These are phyloP conservation scores for Dactylonectria macrodidyma DNA, from an alignment of 2,329 filamentous ascomycete genomes.

Conservation along the genomic window DNA sequence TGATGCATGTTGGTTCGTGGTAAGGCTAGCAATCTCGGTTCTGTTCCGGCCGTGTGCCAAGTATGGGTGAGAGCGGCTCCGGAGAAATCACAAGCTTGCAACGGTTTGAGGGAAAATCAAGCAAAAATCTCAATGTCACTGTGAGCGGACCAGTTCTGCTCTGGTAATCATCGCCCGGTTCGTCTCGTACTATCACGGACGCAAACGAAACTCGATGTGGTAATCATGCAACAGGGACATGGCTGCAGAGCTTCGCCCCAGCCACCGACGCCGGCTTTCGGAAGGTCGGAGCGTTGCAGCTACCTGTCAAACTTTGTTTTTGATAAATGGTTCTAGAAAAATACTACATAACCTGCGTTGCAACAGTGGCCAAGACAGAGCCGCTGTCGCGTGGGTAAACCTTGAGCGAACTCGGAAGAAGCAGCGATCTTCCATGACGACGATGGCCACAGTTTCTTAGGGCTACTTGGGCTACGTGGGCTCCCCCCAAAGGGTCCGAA, in stretches of 20 bases:
- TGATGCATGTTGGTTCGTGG: not conserved
- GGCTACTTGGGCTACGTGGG: too few relatives aligned
- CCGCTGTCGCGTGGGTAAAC: too few relatives aligned
- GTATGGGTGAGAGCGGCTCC: not conserved
- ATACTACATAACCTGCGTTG: not conserved
- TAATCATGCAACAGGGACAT: not conserved
- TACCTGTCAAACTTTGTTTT: not conserved
- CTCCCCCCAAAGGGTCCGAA: too few relatives aligned
- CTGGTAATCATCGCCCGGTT: not conserved
- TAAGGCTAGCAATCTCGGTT: conserved; percentile 1
- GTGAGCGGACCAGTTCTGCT: not conserved
- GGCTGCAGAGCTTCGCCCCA: not conserved
- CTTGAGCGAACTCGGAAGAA: not conserved
- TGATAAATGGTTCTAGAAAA: not conserved
- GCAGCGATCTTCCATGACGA: not conserved
- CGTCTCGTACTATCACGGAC: not conserved
- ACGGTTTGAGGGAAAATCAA: not conserved
- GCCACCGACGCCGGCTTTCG: too few relatives aligned
- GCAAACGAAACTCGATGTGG: not conserved
- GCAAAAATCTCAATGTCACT: not conserved
- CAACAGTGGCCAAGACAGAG: not conserved
- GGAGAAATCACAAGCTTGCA: not conserved
- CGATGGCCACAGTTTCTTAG: not conserved
- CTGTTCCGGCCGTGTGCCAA: not conserved
- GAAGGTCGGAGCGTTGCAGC: too few relatives aligned